Base-by-base conservation (phyloP, 441 rosid genomes). In the Daphne laureola region DNA sequence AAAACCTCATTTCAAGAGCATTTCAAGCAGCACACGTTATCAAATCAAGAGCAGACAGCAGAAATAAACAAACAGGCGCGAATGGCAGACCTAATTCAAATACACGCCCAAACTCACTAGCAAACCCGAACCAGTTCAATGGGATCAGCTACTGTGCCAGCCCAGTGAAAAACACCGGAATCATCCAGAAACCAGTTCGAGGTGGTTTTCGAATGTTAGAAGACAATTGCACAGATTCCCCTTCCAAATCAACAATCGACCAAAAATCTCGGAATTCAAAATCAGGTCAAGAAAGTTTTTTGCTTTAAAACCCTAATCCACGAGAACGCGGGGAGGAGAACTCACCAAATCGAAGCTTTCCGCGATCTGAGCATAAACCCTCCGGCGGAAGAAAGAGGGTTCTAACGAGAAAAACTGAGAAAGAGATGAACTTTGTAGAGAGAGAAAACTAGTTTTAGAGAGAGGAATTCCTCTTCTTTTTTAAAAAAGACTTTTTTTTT, bases 231-330 rank as follows among this genome's bases (percentile, higher is more conserved):
- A 49, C 38, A 16, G 51, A 6, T 57, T 46, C 21, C 17, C 17
- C 21, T 46, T 46, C 17, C 21, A 8, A 8, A 3, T 8, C 43
- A 47, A 17, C 38, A 48, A 56, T 21, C n/a, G 40, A 40, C 25
- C 50, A 46, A 44, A 44, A 51, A 12, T 52, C 48, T 38, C 0
- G 8, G 2, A 23, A 59, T 46, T 51, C 54, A 47, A 18, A 46
- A 57, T 58, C 46, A 38, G 47, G 41, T 3, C 21, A 36, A 12
- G 35, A 48, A 48, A 36, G 41, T 15, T 16, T 55, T 27, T 45
- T 43, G 48, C 50, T 50, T 50, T 16, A 43, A 54, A 82, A 72
- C 80, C 89, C 89, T 80, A 77, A 73, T 55, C 53, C 57, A 66
- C 64, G 76, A 80, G 81, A 78, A 86, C 58, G 46, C 14, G 57